Base-by-base conservation (phyloP, 2,329 filamentous ascomycete species). In the Aspergillus texensis region DNA sequence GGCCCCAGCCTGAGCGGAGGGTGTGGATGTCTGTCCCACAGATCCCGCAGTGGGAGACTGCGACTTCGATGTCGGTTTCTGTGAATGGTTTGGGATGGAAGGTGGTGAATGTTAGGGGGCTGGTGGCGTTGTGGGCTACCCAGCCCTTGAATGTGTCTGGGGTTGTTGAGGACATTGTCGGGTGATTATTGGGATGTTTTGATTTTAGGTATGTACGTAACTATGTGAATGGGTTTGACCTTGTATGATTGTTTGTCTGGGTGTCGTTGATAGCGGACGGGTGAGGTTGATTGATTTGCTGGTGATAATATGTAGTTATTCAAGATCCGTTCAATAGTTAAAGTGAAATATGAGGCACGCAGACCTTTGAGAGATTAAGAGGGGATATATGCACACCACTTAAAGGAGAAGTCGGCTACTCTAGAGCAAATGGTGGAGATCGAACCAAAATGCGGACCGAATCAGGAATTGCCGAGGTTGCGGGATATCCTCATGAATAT, bases 11-110 rank as follows among this genome's bases (percentile, higher is more conserved):
- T 1, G 84, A 85, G 43, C 83, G 80, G 4, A 89, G 78, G 5
- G 79, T 84, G 76, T 90, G 87, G 16, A 89, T 64, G 65, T 90
- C 88, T 10, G 85, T 84, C 64, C 87, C 88, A 74, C 88, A 91
- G 70, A 91, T 85, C 57, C 88, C 88, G 70, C 87, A 90, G 78
- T 90, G 87, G 3, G 86, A 85, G 66, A 91, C 78, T 71, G 85
- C 81, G 68, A 91, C 88, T 71, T 91, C 88, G 60, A 91, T 79
- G 65, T 91, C 88, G n/a, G 81, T 85, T 70, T 89, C 86, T 24
- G 86, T 82, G 63, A 78, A 81, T 12, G 77, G 74, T 61, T 81
- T 81, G 3, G 79, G 78, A 11, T 70, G 68, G 70, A 77, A 82
- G 24, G 70, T 70, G 43, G 73, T 75, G 68, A 71, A 77, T 30